Evolutionary conservation across 768 basidiomycete species (phyloP).

Genomic region (Russula vinacea): DNA sequence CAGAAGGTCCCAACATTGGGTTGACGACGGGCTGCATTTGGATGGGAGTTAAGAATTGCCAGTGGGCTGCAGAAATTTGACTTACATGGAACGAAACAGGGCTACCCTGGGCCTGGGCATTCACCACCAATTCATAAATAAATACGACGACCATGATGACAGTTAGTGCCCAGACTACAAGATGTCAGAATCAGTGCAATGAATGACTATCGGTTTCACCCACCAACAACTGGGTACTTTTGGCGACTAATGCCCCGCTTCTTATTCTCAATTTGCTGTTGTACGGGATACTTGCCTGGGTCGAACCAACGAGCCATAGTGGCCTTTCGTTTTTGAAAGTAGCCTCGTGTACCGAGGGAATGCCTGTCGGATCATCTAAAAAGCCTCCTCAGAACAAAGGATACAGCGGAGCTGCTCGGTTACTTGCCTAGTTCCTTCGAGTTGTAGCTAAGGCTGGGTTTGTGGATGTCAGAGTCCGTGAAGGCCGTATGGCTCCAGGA

Average conservation of each 20-base stretch:
- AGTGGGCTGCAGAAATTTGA: background rate
- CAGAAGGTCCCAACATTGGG: conserved; percentile 88
- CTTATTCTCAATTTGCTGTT: conserved; percentile 86
- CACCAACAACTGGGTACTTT: conserved; percentile 73
- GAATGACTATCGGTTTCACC: conserved; percentile 30
- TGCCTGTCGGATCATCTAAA: conserved; percentile 4
- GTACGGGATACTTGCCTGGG: conserved; percentile 49
- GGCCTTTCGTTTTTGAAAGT: background rate
- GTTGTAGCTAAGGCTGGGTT: conserved; percentile 13
- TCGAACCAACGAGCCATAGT: conserved; percentile 17
- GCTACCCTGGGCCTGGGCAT: conserved; percentile 70
- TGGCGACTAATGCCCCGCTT: conserved; percentile 82
- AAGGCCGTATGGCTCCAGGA: conserved; percentile 4
- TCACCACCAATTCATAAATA: conserved; percentile 82
- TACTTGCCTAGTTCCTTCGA: conserved; percentile 20
- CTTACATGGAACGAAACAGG: conserved; percentile 81
- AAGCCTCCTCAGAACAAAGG: background rate
- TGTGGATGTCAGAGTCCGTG: conserved; percentile 1
- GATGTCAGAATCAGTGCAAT: conserved; percentile 25
- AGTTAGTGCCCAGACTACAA: conserved; percentile 60
- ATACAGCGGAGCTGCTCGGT: no score
- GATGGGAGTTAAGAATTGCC: background rate
- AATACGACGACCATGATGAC: conserved; percentile 68
- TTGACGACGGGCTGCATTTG: conserved; percentile 67
- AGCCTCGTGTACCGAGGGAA: background rate